These are phyloP conservation scores for Dipteronia sinensis DNA, from an alignment of 345 rosid genomes.

Conservation along the genomic window DNA sequence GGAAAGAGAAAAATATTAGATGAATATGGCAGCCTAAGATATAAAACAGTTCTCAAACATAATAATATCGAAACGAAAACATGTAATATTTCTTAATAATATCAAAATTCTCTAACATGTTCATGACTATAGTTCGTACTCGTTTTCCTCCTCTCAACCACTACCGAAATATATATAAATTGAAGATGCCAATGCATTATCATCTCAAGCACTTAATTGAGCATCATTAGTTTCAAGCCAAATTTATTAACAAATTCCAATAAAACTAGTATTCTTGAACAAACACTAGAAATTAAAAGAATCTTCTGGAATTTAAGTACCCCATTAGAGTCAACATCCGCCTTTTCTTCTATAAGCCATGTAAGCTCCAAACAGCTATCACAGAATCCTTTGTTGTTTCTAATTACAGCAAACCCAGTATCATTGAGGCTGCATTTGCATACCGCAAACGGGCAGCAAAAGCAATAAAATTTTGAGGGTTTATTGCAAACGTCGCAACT, in stretches of 20 bases:
- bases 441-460: conserved; percentile 49
- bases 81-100: no score
- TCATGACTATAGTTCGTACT: no score
- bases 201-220: background rate
- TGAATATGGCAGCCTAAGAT: background rate
- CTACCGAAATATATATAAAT: no score
- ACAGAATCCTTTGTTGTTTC: conserved; percentile 41
- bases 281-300: background rate
- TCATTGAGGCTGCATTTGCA: conserved; percentile 43
- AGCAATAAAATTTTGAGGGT: conserved; percentile 46
- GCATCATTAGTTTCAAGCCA: background rate
- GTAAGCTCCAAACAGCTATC: conserved; percentile 37
- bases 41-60: background rate
- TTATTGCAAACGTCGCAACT: conserved; percentile 43
- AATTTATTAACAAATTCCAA: background rate
- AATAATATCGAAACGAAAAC: no score
- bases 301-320: conserved; percentile 21
- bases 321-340: conserved; percentile 32
- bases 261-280: background rate
- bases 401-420: conserved; percentile 32
- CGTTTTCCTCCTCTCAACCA: no score
- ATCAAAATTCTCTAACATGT: background rate
- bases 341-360: conserved; percentile 43
- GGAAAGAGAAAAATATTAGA: background rate
- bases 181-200: background rate